Conservation (phyloP, 176 grass and related monocot species). For the Ensete ventricosum region DNA sequence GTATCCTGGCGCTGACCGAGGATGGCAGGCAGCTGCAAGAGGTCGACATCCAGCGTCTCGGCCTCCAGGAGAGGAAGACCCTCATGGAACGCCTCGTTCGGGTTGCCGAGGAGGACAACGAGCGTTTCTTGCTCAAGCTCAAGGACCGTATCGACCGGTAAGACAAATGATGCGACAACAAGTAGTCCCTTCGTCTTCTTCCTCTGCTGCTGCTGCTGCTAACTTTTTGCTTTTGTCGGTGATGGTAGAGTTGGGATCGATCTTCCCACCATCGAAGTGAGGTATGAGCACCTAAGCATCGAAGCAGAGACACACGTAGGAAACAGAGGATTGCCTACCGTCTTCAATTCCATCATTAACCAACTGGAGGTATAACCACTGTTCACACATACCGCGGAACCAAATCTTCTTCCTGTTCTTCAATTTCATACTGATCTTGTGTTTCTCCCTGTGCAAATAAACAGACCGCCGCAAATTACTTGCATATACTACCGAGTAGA, state of each 20-base stretch:
- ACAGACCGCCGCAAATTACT: not conserved
- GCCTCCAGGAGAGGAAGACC: slow-evolving; percentile 19
- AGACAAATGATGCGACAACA: not conserved
- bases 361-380: slow-evolving; percentile 36
- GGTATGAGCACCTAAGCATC: slow-evolving; percentile 47
- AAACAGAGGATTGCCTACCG: slow-evolving; percentile 50
- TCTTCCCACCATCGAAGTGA: slow-evolving; percentile 60
- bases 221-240: not conserved
- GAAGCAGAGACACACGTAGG: slow-evolving; percentile 53
- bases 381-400: not conserved
- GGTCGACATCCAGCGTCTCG: slow-evolving; percentile 30
- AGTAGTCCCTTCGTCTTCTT: not conserved
- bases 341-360: slow-evolving; percentile 56
- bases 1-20: slow-evolving; percentile 16
- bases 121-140: slow-evolving; percentile 43
- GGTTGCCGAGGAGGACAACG: slow-evolving; percentile 37
- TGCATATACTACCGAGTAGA: slow-evolving; percentile 12
- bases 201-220: not conserved
- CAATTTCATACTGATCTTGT: not conserved
- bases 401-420: not conserved
- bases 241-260: slow-evolving; percentile 45
- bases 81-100: slow-evolving; percentile 38
- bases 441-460: not conserved
- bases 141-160: slow-evolving; percentile 53
- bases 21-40: slow-evolving; percentile 11